Percentiles rank a stretch among this genome's conserved stretches.
Conservation (phyloP, 2,329 filamentous ascomycete species). For the Penicillium oxalicum region DNA sequence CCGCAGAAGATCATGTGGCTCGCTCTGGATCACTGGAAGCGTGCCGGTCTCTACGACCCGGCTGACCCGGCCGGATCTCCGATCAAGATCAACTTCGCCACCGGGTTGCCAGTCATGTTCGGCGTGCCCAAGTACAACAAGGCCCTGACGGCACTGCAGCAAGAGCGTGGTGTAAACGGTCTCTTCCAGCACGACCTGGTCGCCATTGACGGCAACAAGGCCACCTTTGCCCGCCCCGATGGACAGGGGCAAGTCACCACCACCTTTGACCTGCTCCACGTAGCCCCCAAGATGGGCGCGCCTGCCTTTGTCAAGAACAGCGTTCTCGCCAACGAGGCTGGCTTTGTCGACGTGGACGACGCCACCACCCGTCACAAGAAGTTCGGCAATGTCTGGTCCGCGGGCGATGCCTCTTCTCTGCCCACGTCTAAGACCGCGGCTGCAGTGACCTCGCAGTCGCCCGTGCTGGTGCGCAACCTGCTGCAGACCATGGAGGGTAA, state of each 20-base stretch:
- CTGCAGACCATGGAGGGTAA: slow-evolving; percentile 44
- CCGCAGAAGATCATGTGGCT: slow-evolving; percentile 61
- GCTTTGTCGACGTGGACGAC: slow-evolving; percentile 55
- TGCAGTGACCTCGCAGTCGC: slow-evolving; percentile 48
- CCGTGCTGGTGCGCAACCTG: slow-evolving; percentile 48
- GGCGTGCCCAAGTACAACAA: slow-evolving; percentile 56
- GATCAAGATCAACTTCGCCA: slow-evolving; percentile 52
- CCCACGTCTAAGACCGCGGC: slow-evolving; percentile 55
- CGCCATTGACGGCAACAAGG: slow-evolving; percentile 49
- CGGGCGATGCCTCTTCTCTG: slow-evolving; percentile 54
- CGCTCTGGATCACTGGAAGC: slow-evolving; percentile 55
- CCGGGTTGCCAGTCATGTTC: slow-evolving; percentile 53
- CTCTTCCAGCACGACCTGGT: slow-evolving; percentile 55
- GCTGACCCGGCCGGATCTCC: slow-evolving; percentile 35
- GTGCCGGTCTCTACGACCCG: slow-evolving; percentile 46
- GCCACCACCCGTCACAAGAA: slow-evolving; percentile 49
- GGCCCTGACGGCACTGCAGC: slow-evolving; percentile 48
- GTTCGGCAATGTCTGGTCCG: slow-evolving; percentile 54
- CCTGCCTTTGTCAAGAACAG: slow-evolving; percentile 52
- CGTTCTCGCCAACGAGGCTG: slow-evolving; percentile 49
- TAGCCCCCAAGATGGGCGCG: slow-evolving; percentile 54
- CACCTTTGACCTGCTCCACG: slow-evolving; percentile 53
- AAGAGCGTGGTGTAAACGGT: slow-evolving; percentile 52
- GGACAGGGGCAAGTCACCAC: slow-evolving; percentile 42
- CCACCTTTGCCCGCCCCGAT: slow-evolving; percentile 45